Base-by-base conservation (phyloP, 805 yeast species). In the Yamadazyma akitaensis region DNA sequence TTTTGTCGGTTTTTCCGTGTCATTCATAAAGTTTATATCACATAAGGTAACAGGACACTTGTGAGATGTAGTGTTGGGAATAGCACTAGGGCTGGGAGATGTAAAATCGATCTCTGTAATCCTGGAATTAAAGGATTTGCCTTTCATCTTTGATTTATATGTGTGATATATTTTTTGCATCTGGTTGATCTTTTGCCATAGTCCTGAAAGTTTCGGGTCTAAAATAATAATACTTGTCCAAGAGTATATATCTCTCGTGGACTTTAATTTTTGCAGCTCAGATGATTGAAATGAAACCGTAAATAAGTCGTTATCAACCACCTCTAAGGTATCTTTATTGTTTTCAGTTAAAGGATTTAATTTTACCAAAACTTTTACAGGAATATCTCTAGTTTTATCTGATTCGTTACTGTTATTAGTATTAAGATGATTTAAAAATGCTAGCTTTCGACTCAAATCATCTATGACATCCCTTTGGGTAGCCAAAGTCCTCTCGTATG, bases 1-100 rank as follows among this genome's bases (percentile, higher is more conserved):
- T 28, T 28, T 19, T n/a, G 14, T 10, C 30, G 16, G 30, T 24
- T 37, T 37, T 10, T 37, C 39, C 10, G 41, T 31, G 24, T 66
- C 70, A 17, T 56, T 57, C 70, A 68, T 61, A 36, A 65, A 57
- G 48, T 66, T 64, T 49, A 70, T 61, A 51, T 68, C 74, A 46
- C 70, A 68, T 42, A 65, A 72, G 31, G 70, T 61, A 2, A 71
- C 75, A 1, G 76, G 75, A 43, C 76, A 71, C 43, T 56, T 58
- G 14, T 11, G 18, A 16, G 26, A 14, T 5, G 26, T 12, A 3
- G 37, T 24, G 18, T n/a, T 16, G 5, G 37, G 16, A 16, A 14
- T 13, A 2, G 37, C 43, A 13, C 14, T 16, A 30, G 48, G 44
- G 9, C 44, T 42, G 12, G 58, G 50, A 36, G 47, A 46, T 4